phyloP scores from a whole-genome alignment of 805 yeast species.

The Diddensiella caesifluorescens region DNA sequence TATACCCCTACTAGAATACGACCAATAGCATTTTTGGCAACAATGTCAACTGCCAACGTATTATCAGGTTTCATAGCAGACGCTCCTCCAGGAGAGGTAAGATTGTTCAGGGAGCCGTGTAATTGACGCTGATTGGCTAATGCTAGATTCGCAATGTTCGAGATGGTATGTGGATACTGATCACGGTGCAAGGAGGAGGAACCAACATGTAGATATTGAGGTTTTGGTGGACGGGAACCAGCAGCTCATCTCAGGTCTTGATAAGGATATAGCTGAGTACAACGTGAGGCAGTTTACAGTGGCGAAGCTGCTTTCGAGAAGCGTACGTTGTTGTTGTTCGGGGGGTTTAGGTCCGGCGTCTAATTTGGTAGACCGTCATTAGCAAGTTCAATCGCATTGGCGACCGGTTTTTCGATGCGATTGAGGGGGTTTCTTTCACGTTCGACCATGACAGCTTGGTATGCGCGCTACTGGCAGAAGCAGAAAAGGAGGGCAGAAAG shows the following conservation, averaged over 20 bases:
- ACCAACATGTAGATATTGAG: slow-evolving; percentile 35
- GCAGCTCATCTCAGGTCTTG: slow-evolving; percentile 30
- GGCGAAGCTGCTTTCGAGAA: slow-evolving; percentile 31
- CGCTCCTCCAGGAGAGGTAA: slow-evolving; percentile 54
- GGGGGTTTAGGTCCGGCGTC: background rate
- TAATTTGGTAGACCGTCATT: slow-evolving; percentile 33
- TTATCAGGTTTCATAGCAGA: slow-evolving; percentile 38
- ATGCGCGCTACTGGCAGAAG: background rate
- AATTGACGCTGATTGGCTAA: slow-evolving; percentile 14
- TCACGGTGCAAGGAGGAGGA: background rate
- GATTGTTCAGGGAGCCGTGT: slow-evolving; percentile 12
- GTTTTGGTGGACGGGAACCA: slow-evolving; percentile 39
- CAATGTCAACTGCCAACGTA: slow-evolving; percentile 14
- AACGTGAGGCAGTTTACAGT: slow-evolving; percentile 37
- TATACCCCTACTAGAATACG: too few species aligned
- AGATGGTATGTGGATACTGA: slow-evolving; percentile 29
- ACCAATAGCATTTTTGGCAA: too few species aligned
- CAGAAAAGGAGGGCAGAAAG: background rate
- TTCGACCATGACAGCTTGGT: slow-evolving; percentile 22
- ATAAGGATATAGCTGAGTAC: slow-evolving; percentile 36
- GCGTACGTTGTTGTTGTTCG: slow-evolving; percentile 14
- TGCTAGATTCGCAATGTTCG: slow-evolving; percentile 27
- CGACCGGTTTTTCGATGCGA: slow-evolving; percentile 48
- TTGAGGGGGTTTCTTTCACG: slow-evolving; percentile 23
- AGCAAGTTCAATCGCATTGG: slow-evolving; percentile 46